Evolutionary conservation across 1,139 yeast genomes (phyloP), one percentile per base, ranked within the genome.

Genomic region (Nadsonia commutata): DNA sequence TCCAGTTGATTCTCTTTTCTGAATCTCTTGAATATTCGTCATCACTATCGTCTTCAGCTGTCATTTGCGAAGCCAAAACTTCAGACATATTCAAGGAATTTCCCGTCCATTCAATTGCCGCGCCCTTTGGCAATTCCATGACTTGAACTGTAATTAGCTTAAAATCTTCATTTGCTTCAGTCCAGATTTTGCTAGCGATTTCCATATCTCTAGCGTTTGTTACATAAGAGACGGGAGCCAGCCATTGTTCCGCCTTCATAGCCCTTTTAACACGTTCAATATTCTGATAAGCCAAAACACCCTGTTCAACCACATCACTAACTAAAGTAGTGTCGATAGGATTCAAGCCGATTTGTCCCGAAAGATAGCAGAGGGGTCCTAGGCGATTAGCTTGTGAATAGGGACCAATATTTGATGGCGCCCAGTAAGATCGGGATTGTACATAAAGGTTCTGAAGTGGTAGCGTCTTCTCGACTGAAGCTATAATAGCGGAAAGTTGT

Each of bases 391-490:
- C 74, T 60, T 90, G 98, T 0, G 98, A 88, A 58, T 90, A 90
- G 0, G 98, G 98, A 0, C 98, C 98, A 45, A 90, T 90, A 53
- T 90, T 90, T 40, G 94, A 93, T 0, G 98, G 98, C 0, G 96
- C 96, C 98, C 98, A 90, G 58, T 80, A 86, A 22, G 95, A 85
- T 46, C 90, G 69, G 1, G 97, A 85, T 53, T 90, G 85, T 3
- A 90, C 84, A 56, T 90, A 97, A 20, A 90, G 65, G 0, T 97
- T 96, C 3, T 16, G 33, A 5, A 27, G 33, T 11, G 33, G 16
- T 4, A 4, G 5, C 41, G 56, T 47, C 2, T 54, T 52, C 11
- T 50, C 46, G 3, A 44, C 37, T 3, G 39, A 22, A 5, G 45
- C 40, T 31, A 43, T 36, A 2, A 45, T 36, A 9, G 70, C 68